Evolutionary conservation across 2,329 filamentous ascomycete genomes (phyloP).

Genomic region (Coniella lustricola): DNA sequence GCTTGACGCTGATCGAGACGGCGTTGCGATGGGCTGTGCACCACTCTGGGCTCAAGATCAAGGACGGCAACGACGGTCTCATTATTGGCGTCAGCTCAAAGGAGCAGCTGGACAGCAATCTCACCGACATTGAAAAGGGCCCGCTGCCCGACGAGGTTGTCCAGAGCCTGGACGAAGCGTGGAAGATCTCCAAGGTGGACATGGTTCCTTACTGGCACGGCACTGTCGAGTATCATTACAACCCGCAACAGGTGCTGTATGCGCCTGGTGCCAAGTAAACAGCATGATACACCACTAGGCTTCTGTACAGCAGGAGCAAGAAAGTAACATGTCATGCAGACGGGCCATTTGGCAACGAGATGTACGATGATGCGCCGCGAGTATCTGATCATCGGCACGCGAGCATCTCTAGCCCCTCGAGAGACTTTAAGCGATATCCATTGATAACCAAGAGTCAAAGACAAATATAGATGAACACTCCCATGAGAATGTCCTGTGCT

Average conservation of each 20-base stretch:
- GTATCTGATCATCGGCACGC: no score
- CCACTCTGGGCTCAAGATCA: conserved; percentile 54
- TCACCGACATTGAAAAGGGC: conserved; percentile 56
- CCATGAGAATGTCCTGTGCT: no score
- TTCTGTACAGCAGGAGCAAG: not conserved
- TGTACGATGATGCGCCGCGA: no score
- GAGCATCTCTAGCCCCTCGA: no score
- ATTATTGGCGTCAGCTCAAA: conserved; percentile 53
- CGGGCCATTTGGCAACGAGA: no score
- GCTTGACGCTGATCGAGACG: conserved; percentile 62
- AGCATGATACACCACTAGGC: not conserved
- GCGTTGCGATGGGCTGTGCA: conserved; percentile 68
- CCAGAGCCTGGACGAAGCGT: conserved; percentile 66
- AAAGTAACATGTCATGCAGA: no score
- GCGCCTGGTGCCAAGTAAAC: conserved; percentile 32
- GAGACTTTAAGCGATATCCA: no score
- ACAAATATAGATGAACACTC: no score
- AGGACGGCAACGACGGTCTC: conserved; percentile 49
- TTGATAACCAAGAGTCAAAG: no score
- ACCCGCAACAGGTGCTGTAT: conserved; percentile 56
- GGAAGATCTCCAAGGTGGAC: conserved; percentile 58
- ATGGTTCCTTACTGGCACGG: conserved; percentile 48
- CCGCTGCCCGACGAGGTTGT: conserved; percentile 73
- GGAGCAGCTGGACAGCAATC: conserved; percentile 50
- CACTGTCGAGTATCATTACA: conserved; percentile 60